A percentile compares a stretch with the other conserved stretches of the same genome.
phyloP scores from a whole-genome alignment of 805 yeast species.

The Lachancea nothofagi region DNA sequence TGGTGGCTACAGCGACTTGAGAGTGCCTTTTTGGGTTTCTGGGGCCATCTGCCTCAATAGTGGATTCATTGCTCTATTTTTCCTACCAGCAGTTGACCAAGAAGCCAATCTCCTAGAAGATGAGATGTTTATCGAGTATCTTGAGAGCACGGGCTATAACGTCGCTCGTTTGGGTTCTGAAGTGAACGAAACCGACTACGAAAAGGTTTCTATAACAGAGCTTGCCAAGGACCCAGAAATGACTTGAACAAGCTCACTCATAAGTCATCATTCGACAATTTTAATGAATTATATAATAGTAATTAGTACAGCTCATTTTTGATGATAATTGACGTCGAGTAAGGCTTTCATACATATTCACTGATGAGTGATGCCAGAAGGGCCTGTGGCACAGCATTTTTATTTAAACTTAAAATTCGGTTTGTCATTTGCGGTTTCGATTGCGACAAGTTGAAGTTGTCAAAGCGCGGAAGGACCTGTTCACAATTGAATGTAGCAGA shows the following conservation, averaged over 20 bases:
- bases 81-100: conserved; percentile 78
- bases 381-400: too few relatives aligned
- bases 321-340: too few relatives aligned
- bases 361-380: too few relatives aligned
- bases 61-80: conserved; percentile 61
- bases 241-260: not conserved
- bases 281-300: too few relatives aligned
- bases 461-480: too few relatives aligned
- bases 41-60: conserved; percentile 71
- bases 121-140: conserved; percentile 58
- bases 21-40: conserved; percentile 78
- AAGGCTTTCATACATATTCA: too few relatives aligned
- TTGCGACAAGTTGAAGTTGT: too few relatives aligned
- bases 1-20: conserved; percentile 57
- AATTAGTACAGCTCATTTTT: too few relatives aligned
- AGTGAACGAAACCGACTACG: conserved; percentile 6
- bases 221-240: not conserved
- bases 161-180: conserved; percentile 46
- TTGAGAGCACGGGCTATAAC: conserved; percentile 66
- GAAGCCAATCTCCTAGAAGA: conserved; percentile 79
- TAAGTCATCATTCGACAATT: not conserved
- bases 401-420: too few relatives aligned
- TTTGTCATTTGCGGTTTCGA: too few relatives aligned
- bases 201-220: conserved; percentile 4
- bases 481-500: too few relatives aligned